A percentile compares a stretch with the other conserved stretches of the same genome.
phyloP scores from a whole-genome alignment of 108 stramenopile genomes.

The Bacterosira constricta region DNA sequence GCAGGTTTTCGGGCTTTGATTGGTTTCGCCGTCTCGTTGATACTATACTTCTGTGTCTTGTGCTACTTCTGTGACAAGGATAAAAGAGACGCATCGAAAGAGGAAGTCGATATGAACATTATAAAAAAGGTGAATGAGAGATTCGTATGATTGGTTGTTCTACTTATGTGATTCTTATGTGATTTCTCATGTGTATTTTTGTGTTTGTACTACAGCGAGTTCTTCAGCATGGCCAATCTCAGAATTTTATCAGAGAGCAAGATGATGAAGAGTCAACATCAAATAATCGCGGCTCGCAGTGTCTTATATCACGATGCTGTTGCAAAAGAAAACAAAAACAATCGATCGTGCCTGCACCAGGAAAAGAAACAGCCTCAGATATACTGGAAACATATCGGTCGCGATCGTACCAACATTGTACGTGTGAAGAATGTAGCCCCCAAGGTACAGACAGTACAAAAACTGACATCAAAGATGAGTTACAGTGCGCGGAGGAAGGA shows the following conservation, averaged over 20 bases:
- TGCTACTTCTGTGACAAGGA: background rate
- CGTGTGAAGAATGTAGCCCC: too few species aligned
- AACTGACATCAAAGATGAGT: background rate
- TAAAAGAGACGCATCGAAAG: background rate
- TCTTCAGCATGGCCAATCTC: slow-evolving; percentile 19
- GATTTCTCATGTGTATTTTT: background rate
- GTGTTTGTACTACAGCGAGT: slow-evolving; percentile 1
- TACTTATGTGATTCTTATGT: background rate
- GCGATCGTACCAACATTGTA: too few species aligned
- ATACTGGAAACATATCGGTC: slow-evolving; percentile 5
- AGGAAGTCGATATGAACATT: slow-evolving; percentile 3
- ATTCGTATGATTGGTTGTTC: background rate
- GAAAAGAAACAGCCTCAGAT: background rate
- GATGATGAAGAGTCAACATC: background rate
- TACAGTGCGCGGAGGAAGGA: slow-evolving; percentile 4
- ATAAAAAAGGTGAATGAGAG: slow-evolving; percentile 14
- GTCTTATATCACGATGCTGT: background rate
- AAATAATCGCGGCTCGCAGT: background rate
- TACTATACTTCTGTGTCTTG: slow-evolving; percentile 3
- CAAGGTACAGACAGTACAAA: too few species aligned
- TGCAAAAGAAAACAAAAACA: background rate
- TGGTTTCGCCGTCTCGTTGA: background rate
- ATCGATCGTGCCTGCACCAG: background rate
- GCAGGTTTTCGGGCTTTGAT: background rate
- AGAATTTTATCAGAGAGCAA: background rate